Percentiles rank a stretch among this genome's conserved stretches.
Conservation (phyloP, 2,329 filamentous ascomycete genomes). For the Alternaria triticina region DNA sequence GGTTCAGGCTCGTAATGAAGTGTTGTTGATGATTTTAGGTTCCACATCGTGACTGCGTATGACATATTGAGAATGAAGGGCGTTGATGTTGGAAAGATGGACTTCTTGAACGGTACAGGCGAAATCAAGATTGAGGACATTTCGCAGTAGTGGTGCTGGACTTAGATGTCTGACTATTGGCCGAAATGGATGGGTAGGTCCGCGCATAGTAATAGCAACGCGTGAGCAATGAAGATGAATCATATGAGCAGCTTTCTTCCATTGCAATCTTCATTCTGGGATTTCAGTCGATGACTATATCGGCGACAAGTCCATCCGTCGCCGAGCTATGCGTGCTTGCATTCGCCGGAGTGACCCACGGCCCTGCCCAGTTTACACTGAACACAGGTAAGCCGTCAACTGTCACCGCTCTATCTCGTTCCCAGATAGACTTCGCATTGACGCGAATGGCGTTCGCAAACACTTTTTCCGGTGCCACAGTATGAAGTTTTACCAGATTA, state of each 20-base stretch:
- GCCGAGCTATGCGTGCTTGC: conserved; percentile 70
- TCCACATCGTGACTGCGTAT: conserved; percentile 67
- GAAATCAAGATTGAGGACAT: not conserved
- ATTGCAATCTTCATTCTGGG: not conserved
- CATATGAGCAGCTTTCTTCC: not conserved
- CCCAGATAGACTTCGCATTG: conserved; percentile 72
- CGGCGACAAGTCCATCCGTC: conserved; percentile 68
- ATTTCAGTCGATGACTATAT: not conserved
- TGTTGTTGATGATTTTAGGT: conserved; percentile 44
- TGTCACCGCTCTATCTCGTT: conserved; percentile 58
- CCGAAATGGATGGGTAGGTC: not conserved
- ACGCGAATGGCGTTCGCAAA: conserved; percentile 63
- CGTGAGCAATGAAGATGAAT: not conserved
- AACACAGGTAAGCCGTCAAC: conserved; percentile 47
- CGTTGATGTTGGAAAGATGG: conserved; percentile 66
- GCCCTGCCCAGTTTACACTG: conserved; percentile 71
- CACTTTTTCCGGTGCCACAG: conserved; percentile 55
- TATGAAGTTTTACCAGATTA: conserved; percentile 66
- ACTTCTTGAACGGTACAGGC: conserved; percentile 55
- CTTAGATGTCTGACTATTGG: not conserved
- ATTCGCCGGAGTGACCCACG: conserved; percentile 57
- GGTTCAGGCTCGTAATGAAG: not conserved
- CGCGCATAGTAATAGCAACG: accelerated
- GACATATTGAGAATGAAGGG: conserved; percentile 66
- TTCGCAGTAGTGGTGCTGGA: not conserved